Base-by-base conservation (phyloP, 768 basidiomycete species). In the Ramaria sp. region DNA sequence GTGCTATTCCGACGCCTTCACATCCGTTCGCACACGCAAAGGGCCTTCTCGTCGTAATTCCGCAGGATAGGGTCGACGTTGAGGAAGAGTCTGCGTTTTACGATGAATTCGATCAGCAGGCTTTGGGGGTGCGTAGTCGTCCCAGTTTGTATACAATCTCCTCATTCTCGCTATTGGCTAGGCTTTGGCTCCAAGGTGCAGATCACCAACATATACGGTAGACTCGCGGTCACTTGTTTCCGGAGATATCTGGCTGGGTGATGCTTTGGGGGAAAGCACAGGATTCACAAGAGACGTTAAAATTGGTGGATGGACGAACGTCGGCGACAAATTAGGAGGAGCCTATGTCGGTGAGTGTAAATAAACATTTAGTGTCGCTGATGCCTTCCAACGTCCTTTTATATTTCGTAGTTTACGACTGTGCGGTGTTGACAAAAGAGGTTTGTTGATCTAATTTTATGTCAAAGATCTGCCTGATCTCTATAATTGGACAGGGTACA, bases 291-390 rank as follows among this genome's bases (percentile, higher is more conserved):
- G 79, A 51, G 78, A 81, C 64, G 84, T 88, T 3, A 72, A 73
- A 50, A 82, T 88, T 19, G 72, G 72, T 10, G 86, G 85, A 0
- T 88, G 86, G 86, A 83, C 80, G 17, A 81, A 75, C 60, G 86
- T 88, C 7, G 85, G 85, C 0, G 86, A 86, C 62, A 75, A 73
- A 41, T 72, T 73, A 0, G 78, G 78, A n/a, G 76, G 78, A 0
- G 84, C 82, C 0, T 88, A 87, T 63, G 72, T 86, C 52, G 83
- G 83, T 84, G 54, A 54, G 77, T 67, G 7, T 49, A 30, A 41
- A 60, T 22, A 45, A 60, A 15, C 12, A 47, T 31, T 39, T 46
- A 17, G 17, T 13, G 20, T 5, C 50, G 17, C 59, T 37, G 7
- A 48, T 22, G 6, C 15, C 15, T 45, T 4, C 52, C 37, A n/a